Conservation (phyloP, 257 asterid species). For the Penstemon davidsonii region DNA sequence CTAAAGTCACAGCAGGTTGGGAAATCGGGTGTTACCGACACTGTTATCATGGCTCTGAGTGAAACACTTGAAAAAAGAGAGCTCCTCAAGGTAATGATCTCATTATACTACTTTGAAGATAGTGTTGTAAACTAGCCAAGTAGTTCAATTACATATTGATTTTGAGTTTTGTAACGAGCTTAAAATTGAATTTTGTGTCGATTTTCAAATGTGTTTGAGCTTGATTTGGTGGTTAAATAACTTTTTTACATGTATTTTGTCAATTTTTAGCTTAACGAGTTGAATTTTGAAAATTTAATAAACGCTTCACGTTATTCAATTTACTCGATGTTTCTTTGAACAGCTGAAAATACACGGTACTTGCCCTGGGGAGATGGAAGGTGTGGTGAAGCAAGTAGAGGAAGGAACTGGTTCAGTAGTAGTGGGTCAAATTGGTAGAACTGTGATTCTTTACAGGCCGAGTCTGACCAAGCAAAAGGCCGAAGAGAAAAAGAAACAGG, state of each 20-base stretch:
- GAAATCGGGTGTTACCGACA: slow-evolving; percentile 79
- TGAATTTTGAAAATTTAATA: background rate
- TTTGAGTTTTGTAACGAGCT: no score
- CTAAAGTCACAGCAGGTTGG: slow-evolving; percentile 92
- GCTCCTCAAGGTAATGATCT: slow-evolving; percentile 72
- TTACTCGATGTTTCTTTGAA: background rate
- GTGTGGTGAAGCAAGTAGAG: slow-evolving; percentile 68
- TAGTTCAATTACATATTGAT: no score
- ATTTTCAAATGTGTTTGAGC: no score
- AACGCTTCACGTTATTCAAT: background rate
- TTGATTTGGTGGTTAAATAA: no score
- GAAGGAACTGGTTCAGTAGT: slow-evolving; percentile 67
- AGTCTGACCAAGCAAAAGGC: slow-evolving; percentile 75
- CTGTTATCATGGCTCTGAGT: slow-evolving; percentile 62
- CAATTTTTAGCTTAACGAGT: background rate
- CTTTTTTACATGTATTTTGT: background rate
- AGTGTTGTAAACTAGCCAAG: background rate
- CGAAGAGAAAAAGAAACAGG: slow-evolving; percentile 71
- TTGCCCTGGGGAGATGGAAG: slow-evolving; percentile 83
- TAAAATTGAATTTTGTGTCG: no score
- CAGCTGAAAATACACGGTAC: slow-evolving; percentile 79
- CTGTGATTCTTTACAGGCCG: slow-evolving; percentile 91
- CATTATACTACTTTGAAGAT: background rate
- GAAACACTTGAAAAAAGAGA: slow-evolving; percentile 95
- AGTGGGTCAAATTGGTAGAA: slow-evolving; percentile 79